phyloP scores from a whole-genome alignment of 495 filamentous ascomycete genomes.

The Aspergillus campestris region DNA sequence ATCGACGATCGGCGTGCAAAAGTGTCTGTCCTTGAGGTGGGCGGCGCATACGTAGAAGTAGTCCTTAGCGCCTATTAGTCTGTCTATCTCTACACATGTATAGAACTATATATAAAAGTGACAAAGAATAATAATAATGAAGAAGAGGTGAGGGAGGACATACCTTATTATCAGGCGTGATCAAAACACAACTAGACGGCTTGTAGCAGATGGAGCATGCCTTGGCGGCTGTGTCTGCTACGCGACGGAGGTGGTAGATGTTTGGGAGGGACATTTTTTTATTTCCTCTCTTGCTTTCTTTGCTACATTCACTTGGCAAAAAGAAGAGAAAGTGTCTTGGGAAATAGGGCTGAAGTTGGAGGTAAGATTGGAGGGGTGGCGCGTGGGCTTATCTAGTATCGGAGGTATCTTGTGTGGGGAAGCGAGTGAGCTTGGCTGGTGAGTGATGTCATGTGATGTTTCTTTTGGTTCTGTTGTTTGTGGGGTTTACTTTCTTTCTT shows the following conservation, averaged over 20 bases:
- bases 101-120: background rate
- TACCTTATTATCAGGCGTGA: conserved; percentile 87
- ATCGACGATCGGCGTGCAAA: conserved; percentile 73
- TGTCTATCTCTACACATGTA: background rate
- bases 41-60: conserved; percentile 86
- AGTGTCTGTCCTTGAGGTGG: conserved; percentile 77
- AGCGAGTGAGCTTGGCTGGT: background rate
- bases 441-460: background rate
- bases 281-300: background rate
- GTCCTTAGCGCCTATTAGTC: conserved; percentile 46
- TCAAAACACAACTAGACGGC: conserved; percentile 74
- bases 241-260: conserved; percentile 76
- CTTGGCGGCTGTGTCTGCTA: conserved; percentile 75
- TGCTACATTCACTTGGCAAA: background rate
- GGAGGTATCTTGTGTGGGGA: background rate
- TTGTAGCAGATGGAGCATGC: conserved; percentile 89
- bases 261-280: conserved; percentile 61
- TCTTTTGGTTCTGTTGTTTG: no score
- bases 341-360: background rate
- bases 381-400: no score
- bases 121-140: no score
- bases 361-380: background rate
- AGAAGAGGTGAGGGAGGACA: no score
- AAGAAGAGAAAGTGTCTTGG: background rate
- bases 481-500: no score